A percentile compares a stretch with the other conserved stretches of the same genome.
phyloP scores from a whole-genome alignment of 345 rosid species.

The Melaleuca alternifolia region DNA sequence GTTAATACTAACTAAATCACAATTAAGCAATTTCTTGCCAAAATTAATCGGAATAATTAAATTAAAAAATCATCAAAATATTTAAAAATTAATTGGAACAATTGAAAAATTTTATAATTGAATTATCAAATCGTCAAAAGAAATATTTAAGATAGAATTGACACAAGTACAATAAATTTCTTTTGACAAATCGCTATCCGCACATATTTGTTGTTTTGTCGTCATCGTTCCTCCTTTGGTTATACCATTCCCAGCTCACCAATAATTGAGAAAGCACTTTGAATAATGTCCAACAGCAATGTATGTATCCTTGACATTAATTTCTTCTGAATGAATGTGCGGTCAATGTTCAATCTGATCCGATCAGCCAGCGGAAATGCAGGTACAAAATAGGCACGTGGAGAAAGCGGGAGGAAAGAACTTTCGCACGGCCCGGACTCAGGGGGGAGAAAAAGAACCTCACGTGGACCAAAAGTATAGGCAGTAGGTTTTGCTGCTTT shows the following conservation, averaged over 20 bases:
- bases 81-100: too few species aligned
- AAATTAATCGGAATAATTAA: too few species aligned
- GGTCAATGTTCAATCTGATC: neutral
- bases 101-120: too few species aligned
- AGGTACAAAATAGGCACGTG: neutral
- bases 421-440: neutral
- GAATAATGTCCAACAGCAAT: neutral
- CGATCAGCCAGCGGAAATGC: neutral
- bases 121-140: too few species aligned
- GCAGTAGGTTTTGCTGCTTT: neutral
- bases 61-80: too few species aligned
- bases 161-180: too few species aligned
- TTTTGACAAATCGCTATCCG: too few species aligned
- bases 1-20: too few species aligned
- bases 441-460: neutral
- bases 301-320: neutral
- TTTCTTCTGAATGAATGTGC: neutral
- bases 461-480: neutral
- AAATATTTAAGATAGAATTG: too few species aligned
- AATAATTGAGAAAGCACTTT: neutral
- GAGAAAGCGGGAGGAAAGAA: neutral
- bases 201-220: neutral
- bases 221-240: neutral
- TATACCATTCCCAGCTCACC: neutral
- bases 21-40: too few species aligned